Conservation (phyloP, 2,329 filamentous ascomycete genomes). For the Aurifilum marmelostoma region DNA sequence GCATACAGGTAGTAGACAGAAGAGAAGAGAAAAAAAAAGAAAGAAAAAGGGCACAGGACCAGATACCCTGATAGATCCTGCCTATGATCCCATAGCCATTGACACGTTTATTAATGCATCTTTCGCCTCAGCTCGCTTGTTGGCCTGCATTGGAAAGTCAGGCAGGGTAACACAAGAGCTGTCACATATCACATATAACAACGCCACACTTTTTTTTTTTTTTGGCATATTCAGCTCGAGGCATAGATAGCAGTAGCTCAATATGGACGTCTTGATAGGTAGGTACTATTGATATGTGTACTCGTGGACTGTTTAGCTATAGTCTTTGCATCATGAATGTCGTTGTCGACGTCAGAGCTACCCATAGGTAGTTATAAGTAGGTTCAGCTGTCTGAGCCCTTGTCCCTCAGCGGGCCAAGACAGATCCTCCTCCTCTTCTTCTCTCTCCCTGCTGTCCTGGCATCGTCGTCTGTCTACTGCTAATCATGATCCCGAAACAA, state of each 20-base stretch:
- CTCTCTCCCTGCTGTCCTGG: background rate
- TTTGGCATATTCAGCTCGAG: background rate
- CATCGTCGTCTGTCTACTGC: background rate
- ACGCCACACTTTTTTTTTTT: no score
- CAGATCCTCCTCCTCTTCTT: background rate
- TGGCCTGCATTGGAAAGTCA: background rate
- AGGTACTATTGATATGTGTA: constrained; percentile 11
- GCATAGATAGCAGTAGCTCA: background rate
- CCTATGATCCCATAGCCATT: no score
- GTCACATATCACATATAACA: background rate
- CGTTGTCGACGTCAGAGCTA: background rate
- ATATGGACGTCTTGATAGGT: background rate
- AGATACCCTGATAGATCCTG: no score
- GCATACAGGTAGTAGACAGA: background rate
- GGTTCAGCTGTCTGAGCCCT: background rate
- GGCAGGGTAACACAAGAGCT: background rate
- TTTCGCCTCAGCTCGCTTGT: background rate
- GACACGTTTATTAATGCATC: no score
- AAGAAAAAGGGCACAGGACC: no score
- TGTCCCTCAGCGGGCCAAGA: background rate
- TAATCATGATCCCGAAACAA: background rate
- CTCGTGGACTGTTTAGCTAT: constrained; percentile 19
- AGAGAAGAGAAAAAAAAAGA: background rate
- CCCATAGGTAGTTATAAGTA: background rate
- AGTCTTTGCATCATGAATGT: constrained; percentile 23